Conservation (phyloP, 2,329 filamentous ascomycete species). For the Xylaria sp. region DNA sequence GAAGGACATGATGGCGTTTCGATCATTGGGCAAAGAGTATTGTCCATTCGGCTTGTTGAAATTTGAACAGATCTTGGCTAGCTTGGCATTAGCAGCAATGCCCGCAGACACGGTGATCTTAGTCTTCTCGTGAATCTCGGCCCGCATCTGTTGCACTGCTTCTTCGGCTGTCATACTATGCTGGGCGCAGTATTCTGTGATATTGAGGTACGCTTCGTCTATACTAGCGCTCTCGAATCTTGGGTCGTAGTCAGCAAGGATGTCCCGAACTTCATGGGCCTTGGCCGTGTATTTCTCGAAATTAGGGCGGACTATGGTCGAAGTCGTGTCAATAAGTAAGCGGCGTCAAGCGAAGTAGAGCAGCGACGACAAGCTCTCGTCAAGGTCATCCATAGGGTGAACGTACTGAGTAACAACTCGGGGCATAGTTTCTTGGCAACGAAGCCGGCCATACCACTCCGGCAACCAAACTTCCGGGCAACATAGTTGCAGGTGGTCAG, state of each 20-base stretch:
- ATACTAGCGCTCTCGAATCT: constrained; percentile 93
- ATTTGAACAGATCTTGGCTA: constrained; percentile 96
- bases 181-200: constrained; percentile 81
- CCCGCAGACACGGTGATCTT: constrained; percentile 91
- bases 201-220: constrained; percentile 95
- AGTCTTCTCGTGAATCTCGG: constrained; percentile 75
- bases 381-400: not conserved
- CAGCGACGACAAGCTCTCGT: not conserved
- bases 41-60: constrained; percentile 97
- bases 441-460: constrained; percentile 95
- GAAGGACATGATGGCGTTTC: constrained; percentile 78
- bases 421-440: constrained; percentile 95
- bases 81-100: constrained; percentile 88
- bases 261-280: constrained; percentile 81
- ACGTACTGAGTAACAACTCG: constrained; percentile 67
- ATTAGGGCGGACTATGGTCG: constrained; percentile 69
- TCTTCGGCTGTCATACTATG: constrained; percentile 73
- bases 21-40: constrained; percentile 74
- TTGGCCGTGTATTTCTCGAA: constrained; percentile 92
- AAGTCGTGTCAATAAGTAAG: constrained; percentile 5
- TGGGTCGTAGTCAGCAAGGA: constrained; percentile 86
- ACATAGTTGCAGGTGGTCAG: constrained; percentile 81
- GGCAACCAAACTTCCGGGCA: constrained; percentile 86
- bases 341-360: not conserved
- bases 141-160: constrained; percentile 77